Percentiles rank a stretch among this genome's conserved stretches.
Evolutionary conservation across 305 asterid genomes (phyloP).

Genomic region (Fraxinus greggii): DNA sequence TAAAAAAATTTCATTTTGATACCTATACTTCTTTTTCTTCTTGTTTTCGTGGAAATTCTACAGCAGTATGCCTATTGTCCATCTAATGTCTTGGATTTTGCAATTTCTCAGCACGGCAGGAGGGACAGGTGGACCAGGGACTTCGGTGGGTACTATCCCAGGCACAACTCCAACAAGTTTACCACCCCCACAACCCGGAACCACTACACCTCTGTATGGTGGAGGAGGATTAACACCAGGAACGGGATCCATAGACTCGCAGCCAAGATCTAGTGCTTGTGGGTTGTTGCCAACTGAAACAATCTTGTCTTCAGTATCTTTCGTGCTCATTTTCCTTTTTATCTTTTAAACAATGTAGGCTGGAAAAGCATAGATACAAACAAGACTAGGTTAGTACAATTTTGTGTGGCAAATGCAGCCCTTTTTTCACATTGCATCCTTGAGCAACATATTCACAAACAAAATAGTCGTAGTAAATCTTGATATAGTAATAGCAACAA

Average conservation of each 20-base stretch:
- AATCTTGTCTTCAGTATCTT: constrained; percentile 11
- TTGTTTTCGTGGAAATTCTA: background rate
- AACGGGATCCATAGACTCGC: constrained; percentile 15
- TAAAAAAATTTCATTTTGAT: background rate
- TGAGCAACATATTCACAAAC: background rate
- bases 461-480: background rate
- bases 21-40: background rate
- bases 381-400: constrained; percentile 31
- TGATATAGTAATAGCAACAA: background rate
- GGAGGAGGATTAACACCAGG: constrained; percentile 40
- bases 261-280: constrained; percentile 20
- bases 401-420: constrained; percentile 21
- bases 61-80: background rate
- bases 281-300: background rate
- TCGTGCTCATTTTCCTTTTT: constrained; percentile 19
- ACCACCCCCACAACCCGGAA: constrained; percentile 30
- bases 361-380: background rate
- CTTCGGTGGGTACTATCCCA: constrained; percentile 25
- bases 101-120: constrained; percentile 37
- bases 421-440: background rate
- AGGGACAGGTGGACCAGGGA: constrained; percentile 28
- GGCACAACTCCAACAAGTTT: constrained; percentile 16
- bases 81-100: background rate
- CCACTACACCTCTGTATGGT: constrained; percentile 20
- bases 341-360: constrained; percentile 17